phyloP scores from a whole-genome alignment of 495 filamentous ascomycete species.

The Letharia columbiana region DNA sequence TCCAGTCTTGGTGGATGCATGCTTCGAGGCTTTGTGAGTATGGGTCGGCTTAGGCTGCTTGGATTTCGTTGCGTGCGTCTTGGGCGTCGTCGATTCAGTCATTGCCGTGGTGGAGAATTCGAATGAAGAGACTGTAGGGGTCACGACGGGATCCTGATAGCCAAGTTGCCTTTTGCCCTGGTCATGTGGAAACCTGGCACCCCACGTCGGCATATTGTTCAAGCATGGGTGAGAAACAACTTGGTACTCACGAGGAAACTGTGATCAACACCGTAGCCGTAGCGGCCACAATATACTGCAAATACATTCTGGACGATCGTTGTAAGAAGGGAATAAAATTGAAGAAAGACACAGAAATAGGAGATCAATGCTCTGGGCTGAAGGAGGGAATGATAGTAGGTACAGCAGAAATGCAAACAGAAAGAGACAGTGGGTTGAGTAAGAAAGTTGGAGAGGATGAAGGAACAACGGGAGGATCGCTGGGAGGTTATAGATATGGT shows the following conservation, averaged over 20 bases:
- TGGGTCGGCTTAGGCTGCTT: background rate
- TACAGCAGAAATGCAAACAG: background rate
- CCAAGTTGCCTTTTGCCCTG: background rate
- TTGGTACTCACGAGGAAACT: conserved; percentile 11
- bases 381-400: background rate
- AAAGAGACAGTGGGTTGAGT: background rate
- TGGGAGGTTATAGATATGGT: background rate
- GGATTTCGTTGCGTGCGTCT: background rate
- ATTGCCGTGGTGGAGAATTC: background rate
- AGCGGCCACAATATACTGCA: conserved; percentile 2
- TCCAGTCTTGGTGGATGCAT: background rate
- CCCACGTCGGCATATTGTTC: background rate
- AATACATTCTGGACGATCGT: conserved; percentile 8
- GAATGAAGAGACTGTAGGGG: background rate
- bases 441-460: background rate
- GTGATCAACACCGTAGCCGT: conserved; percentile 11
- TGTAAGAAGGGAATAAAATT: background rate
- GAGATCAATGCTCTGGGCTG: background rate
- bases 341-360: conserved; percentile 1
- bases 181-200: background rate
- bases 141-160: background rate
- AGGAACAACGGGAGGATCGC: background rate
- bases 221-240: background rate
- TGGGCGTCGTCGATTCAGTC: background rate
- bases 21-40: background rate